Conservation (phyloP, 495 filamentous ascomycete genomes). For the Glarea lozoyensis region DNA sequence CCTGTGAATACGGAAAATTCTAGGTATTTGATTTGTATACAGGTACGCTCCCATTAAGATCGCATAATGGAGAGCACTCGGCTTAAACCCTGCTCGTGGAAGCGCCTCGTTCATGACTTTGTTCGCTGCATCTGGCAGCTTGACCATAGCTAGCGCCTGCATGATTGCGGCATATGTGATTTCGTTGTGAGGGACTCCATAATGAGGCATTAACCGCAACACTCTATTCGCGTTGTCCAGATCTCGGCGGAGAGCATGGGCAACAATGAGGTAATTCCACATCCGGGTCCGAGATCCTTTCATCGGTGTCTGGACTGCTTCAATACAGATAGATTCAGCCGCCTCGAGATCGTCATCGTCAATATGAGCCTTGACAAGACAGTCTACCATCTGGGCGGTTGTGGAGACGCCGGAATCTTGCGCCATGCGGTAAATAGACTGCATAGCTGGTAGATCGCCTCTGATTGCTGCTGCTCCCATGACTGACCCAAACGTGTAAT, state of each 20-base stretch:
- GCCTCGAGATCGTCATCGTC: slow-evolving; percentile 46
- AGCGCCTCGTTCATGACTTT: slow-evolving; percentile 54
- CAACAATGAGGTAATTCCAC: slow-evolving; percentile 71
- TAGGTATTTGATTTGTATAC: slow-evolving; percentile 34
- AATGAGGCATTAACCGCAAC: slow-evolving; percentile 51
- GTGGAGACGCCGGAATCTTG: slow-evolving; percentile 30
- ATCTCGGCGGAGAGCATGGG: slow-evolving; percentile 58
- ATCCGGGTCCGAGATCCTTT: slow-evolving; percentile 42
- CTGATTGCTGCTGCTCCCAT: slow-evolving; percentile 62
- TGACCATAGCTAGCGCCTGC: slow-evolving; percentile 50
- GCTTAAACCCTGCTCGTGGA: slow-evolving; percentile 44
- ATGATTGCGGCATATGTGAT: slow-evolving; percentile 71
- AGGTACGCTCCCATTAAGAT: slow-evolving; percentile 63
- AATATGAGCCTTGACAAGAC: slow-evolving; percentile 61
- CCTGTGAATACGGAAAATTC: slow-evolving; percentile 42
- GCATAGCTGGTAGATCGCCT: slow-evolving; percentile 63
- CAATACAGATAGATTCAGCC: slow-evolving; percentile 51
- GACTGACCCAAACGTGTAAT: slow-evolving; percentile 57
- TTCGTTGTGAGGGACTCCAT: slow-evolving; percentile 49
- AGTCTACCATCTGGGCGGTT: slow-evolving; percentile 45
- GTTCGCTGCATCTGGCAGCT: slow-evolving; percentile 56
- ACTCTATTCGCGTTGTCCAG: slow-evolving; percentile 49
- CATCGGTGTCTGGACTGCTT: slow-evolving; percentile 29
- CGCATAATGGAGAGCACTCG: slow-evolving; percentile 64
- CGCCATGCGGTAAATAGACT: slow-evolving; percentile 52